phyloP scores from a whole-genome alignment of 139 green algal genomes.

The Deuterostichococcus epilithicus region DNA sequence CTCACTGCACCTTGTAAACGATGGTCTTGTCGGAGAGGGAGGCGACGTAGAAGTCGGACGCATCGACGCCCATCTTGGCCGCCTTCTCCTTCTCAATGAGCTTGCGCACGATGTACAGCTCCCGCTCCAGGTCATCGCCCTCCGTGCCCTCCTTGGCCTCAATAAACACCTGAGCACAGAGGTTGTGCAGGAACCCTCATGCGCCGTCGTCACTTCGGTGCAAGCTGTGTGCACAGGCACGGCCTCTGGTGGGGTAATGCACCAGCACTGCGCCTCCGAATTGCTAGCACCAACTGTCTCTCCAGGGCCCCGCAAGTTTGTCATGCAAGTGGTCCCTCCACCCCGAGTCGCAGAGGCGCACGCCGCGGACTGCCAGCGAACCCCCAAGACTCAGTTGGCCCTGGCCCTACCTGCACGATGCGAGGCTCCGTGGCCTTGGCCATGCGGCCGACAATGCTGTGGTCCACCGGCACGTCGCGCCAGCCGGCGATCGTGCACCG shows the following conservation, averaged over 20 bases:
- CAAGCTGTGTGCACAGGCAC: not conserved
- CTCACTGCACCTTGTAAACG: conserved; percentile 92
- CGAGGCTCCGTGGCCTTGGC: conserved; percentile 83
- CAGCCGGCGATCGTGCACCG: conserved; percentile 85
- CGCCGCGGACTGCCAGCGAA: not conserved
- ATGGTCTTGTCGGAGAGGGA: conserved; percentile 86
- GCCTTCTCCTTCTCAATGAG: conserved; percentile 80
- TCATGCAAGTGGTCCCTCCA: too few relatives aligned
- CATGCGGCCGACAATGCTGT: conserved; percentile 80
- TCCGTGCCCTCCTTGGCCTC: conserved; percentile 30
- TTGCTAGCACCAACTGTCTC: too few relatives aligned
- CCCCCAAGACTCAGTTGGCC: conserved; percentile 30
- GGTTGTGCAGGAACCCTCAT: not conserved
- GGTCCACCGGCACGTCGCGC: conserved; percentile 88
- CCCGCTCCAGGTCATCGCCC: conserved; percentile 88
- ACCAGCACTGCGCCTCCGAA: not conserved
- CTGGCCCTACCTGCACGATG: conserved; percentile 77
- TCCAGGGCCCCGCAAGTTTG: too few relatives aligned
- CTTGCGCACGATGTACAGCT: conserved; percentile 94
- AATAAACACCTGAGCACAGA: conserved; percentile 32
- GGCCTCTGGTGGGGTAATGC: not conserved
- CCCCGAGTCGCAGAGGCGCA: too few relatives aligned
- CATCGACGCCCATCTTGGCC: conserved; percentile 34
- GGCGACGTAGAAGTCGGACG: conserved; percentile 86
- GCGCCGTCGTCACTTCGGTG: not conserved